Conservation (phyloP, 1,284 basidiomycete species). For the Tylopilus sp. region DNA sequence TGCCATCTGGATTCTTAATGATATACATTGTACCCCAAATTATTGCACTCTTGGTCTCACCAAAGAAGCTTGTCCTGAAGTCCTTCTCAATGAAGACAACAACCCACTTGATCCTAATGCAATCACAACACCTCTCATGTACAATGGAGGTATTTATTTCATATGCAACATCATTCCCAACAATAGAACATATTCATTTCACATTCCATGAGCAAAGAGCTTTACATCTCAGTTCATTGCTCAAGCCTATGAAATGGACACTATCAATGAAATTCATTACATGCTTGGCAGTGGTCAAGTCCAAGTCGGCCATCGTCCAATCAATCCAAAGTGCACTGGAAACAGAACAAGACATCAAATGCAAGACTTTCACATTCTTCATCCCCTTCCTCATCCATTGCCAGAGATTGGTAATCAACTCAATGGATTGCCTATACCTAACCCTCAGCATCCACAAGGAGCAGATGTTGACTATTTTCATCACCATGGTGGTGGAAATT, state of each 20-base stretch:
- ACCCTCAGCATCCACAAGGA: neutral
- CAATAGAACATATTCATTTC: neutral
- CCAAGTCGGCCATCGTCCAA: neutral
- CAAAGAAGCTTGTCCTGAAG: neutral
- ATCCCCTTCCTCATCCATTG: neutral
- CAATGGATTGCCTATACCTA: neutral
- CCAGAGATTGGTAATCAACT: neutral
- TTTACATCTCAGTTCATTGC: neutral
- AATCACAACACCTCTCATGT: neutral
- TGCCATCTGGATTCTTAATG: slow-evolving; percentile 8
- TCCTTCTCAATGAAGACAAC: neutral
- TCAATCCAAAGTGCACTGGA: neutral
- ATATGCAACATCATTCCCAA: neutral
- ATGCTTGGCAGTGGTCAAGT: neutral
- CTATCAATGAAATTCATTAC: neutral
- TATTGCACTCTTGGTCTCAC: neutral
- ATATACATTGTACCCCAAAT: neutral
- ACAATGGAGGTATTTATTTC: neutral
- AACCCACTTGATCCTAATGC: neutral
- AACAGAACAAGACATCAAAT: neutral
- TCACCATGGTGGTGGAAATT: slow-evolving; percentile 6
- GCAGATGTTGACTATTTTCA: slow-evolving; percentile 5
- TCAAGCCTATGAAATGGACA: neutral
- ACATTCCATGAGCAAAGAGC: neutral
- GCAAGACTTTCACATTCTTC: neutral